A percentile compares a stretch with the other conserved stretches of the same genome.
Conservation (phyloP, 108 stramenopile genomes). For the Cyclotella sp. region DNA sequence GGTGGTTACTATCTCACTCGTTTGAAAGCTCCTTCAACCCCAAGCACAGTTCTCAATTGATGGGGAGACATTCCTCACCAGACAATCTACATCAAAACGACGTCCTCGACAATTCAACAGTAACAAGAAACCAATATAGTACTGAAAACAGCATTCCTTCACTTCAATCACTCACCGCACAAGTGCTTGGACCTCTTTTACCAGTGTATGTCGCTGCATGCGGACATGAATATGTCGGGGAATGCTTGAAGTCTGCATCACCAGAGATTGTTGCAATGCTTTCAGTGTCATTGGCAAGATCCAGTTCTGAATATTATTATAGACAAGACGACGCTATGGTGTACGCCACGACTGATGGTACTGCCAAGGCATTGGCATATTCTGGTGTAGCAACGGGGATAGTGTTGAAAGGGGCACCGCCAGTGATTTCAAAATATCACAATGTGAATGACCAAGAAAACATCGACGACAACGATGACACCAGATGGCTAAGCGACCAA, state of each 20-base stretch:
- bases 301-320: neutral
- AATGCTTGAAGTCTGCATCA: conserved; percentile 37
- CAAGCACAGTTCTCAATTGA: neutral
- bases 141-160: conserved; percentile 11
- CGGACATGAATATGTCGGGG: conserved; percentile 25
- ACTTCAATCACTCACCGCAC: conserved; percentile 33
- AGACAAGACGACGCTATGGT: neutral
- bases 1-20: conserved; percentile 31
- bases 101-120: neutral
- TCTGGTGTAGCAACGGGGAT: conserved; percentile 39
- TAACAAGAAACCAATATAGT: neutral
- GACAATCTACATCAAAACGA: neutral
- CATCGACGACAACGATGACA: conserved; percentile 16
- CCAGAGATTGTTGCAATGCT: conserved; percentile 24
- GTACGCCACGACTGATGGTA: conserved; percentile 30
- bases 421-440: neutral
- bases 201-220: conserved; percentile 31
- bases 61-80: neutral
- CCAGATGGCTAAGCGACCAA: conserved; percentile 27
- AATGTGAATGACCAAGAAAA: neutral
- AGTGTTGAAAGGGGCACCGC: conserved; percentile 29
- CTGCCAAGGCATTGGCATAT: conserved; percentile 30
- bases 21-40: neutral
- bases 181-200: conserved; percentile 33
- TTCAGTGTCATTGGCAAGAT: conserved; percentile 37